Evolutionary conservation across 306 rosid species (phyloP), one percentile per base, ranked within the genome.

Genomic region (Trifolium pratense): DNA sequence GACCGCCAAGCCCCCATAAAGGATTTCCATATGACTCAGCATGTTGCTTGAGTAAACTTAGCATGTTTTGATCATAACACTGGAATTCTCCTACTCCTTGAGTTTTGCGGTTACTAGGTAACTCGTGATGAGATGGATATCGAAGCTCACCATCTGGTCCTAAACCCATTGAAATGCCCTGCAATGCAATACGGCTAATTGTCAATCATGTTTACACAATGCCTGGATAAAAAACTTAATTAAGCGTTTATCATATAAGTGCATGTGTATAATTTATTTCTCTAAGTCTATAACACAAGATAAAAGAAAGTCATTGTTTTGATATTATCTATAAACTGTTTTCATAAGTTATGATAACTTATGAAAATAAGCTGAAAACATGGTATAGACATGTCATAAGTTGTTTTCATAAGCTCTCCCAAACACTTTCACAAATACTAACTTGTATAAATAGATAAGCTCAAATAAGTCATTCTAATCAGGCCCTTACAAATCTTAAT

Each of bases 1-100:
- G 99, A 63, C 99, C 97, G 21, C 96, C 97, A 32, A 91, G 92
- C 43, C 99, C 99, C 96, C 97, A 95, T 7, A 84, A 43, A 58
- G 97, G 92, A 75, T 91, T 87, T 73, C 97, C 96, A 3, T 77
- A 39, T 62, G 80, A 84, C 78, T 90, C 89, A n/a, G 99, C 97
- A 58, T 82, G 91, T 57, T 86, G 81, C 79, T 88, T 88, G 20
- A 95, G 95, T 81, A 62, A 10, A 71, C 76, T 52, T 55, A 91
- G 97, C 90, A 91, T 95, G 86, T 87, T 84, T 65, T 86, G 70
- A 71, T 95, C 97, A 79, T 90, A 95, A 72, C 99, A 90, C 73
- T 95, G 99, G 81, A 95, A 95, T 71, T 91, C 97, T 36, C 97
- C 97, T 31, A 79, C 91, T 46, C 93, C 97, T 14, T 34, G 57